Evolutionary conservation across 225 moss, liverwort and hornwort species (phyloP).

Genomic region (Rhytidiadelphus loreus): DNA sequence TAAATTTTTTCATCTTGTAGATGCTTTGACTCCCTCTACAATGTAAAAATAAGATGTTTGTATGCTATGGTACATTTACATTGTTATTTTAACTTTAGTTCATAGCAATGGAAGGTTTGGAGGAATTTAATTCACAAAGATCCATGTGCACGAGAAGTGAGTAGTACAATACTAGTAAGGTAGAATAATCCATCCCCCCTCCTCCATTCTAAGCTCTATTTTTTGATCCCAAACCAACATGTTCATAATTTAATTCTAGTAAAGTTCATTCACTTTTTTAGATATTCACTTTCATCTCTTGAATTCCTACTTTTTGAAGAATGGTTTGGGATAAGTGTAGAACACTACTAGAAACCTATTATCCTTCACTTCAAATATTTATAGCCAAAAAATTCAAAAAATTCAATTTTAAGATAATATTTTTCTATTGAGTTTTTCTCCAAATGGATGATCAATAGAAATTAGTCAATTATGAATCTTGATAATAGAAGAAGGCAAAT

Average conservation of each 20-base stretch:
- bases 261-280: background rate
- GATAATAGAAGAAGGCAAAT: no score
- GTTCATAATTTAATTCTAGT: accelerated
- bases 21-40: background rate
- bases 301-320: background rate
- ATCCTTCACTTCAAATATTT: background rate
- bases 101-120: background rate
- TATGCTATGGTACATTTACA: background rate
- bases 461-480: background rate
- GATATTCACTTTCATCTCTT: background rate
- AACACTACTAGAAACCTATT: accelerated
- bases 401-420: background rate
- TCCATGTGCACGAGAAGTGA: background rate
- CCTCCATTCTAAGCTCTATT: accelerated
- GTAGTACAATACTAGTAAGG: background rate
- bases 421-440: accelerated
- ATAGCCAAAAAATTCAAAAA: background rate
- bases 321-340: accelerated
- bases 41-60: background rate
- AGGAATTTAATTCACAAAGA: background rate
- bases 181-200: accelerated
- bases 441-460: background rate
- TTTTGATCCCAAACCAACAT: background rate
- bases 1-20: background rate
- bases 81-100: no score